Evolutionary conservation across 2,329 filamentous ascomycete species (phyloP).

Genomic region (Apiospora koreana): DNA sequence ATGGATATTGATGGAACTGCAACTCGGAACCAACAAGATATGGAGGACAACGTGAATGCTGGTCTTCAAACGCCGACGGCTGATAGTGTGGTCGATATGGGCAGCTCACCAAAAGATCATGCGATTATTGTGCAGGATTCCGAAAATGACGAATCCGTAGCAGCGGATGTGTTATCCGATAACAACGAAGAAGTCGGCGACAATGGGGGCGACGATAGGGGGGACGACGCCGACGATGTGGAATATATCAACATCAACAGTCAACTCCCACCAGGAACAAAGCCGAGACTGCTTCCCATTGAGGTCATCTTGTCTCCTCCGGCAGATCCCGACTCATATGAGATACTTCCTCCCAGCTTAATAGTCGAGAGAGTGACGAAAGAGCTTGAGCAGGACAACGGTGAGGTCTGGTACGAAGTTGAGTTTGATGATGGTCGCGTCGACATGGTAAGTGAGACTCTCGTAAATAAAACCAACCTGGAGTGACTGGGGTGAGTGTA

Average conservation of each 20-base stretch:
- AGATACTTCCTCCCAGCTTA: conserved; percentile 33
- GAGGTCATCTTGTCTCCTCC: conserved; percentile 31
- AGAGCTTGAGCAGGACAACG: conserved; percentile 26
- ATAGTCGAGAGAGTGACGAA: conserved; percentile 39
- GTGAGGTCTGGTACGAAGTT: conserved; percentile 34
- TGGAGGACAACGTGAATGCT: background rate
- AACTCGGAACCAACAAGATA: background rate
- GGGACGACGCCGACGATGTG: background rate
- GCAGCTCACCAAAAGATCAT: background rate
- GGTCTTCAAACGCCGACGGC: background rate
- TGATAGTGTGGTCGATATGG: background rate
- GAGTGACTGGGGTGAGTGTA: background rate
- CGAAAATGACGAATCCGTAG: background rate
- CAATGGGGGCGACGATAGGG: no score
- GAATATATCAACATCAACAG: background rate
- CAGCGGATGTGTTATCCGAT: background rate
- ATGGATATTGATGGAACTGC: background rate
- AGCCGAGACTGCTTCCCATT: conserved; percentile 23
- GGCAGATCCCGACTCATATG: conserved; percentile 25
- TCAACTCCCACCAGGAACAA: background rate
- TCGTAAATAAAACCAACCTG: conserved; percentile 19
- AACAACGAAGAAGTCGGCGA: background rate
- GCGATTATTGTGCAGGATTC: background rate
- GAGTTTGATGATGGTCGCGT: conserved; percentile 49
- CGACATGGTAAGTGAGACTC: conserved; percentile 42